Base-by-base conservation (phyloP, 805 yeast genomes). In the Nakazawaea wyomingensis region DNA sequence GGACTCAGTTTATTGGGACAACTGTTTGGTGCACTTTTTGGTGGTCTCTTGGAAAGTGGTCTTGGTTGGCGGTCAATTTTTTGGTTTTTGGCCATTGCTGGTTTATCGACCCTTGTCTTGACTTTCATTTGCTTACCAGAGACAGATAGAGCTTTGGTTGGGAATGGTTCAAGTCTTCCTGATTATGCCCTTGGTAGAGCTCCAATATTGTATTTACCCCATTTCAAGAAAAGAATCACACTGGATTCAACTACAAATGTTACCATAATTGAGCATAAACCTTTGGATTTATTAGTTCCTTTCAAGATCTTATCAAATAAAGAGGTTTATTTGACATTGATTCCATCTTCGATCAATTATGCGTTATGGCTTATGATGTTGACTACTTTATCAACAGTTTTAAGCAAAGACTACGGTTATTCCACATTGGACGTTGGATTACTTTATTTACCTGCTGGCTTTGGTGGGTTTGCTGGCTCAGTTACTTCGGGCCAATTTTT, bases 31-130 rank as follows among this genome's bases (percentile, higher is more conserved):
- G 87, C 95, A 0, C 62, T 89, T n/a, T 63, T 87, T 18, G 81
- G 82, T 6, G 69, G 80, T 4, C 62, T 65, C 1, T 52, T 76
- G 56, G 85, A 66, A 45, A 72, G 72, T 7, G 68, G 68, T 4
- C 65, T 75, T 48, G 68, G 77, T 16, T 88, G 96, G 96, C 69
- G 90, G 51, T 77, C 88, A 0, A 74, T 82, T n/a, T 84, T 85
- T 52, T 78, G 87, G 78, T 85, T 88, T 48, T 60, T 85, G 40
- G 78, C 85, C 1, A 79, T 83, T 21, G 78, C 83, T 8, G 74
- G 82, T 24, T 82, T 82, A 4, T 46, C 59, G 2, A 66, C 76
- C 3, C 47, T 71, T 0, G 1, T 58, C 1, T 14, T 58, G 1
- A 54, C 64, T 1, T 44, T 69, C 3, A 27, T 72, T 5, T 44